A percentile compares a stretch with the other conserved stretches of the same genome.
Conservation (phyloP, 768 basidiomycete genomes). For the Collybia sp. region DNA sequence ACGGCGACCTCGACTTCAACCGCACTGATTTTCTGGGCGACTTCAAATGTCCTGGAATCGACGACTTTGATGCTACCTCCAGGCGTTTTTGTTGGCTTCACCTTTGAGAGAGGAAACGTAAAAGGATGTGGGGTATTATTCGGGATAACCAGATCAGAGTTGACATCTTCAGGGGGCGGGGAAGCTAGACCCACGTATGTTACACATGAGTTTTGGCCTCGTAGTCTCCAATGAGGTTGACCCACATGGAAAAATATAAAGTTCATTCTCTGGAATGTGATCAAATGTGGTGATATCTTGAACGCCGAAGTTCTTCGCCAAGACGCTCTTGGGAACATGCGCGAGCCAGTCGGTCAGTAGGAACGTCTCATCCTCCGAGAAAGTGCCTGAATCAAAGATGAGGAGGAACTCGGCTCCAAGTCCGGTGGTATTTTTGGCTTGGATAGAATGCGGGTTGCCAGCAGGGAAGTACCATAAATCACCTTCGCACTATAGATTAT, state of each 20-base stretch:
- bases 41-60: conserved; percentile 50
- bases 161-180: conserved; percentile 35
- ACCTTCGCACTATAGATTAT: conserved; percentile 13
- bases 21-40: conserved; percentile 46
- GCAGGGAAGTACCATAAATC: conserved; percentile 62
- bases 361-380: conserved; percentile 58
- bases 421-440: conserved; percentile 41
- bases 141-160: conserved; percentile 40
- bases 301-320: conserved; percentile 62
- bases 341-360: conserved; percentile 64
- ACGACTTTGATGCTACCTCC: conserved; percentile 61
- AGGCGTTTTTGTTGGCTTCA: conserved; percentile 32
- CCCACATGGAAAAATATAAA: conserved; percentile 48
- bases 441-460: conserved; percentile 51
- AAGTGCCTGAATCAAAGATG: conserved; percentile 34
- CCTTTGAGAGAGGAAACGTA: conserved; percentile 48
- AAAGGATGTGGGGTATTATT: conserved; percentile 48
- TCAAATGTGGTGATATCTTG: conserved; percentile 39
- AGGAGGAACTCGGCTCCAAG: conserved; percentile 53
- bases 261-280: conserved; percentile 45
- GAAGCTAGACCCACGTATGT: conserved; percentile 19
- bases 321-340: conserved; percentile 43
- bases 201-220: neutral
- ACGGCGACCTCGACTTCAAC: conserved; percentile 56
- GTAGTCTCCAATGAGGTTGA: neutral